These are phyloP conservation scores for Colletotrichum eremochloae DNA, from an alignment of 2,329 filamentous ascomycete species.

Conservation along the genomic window DNA sequence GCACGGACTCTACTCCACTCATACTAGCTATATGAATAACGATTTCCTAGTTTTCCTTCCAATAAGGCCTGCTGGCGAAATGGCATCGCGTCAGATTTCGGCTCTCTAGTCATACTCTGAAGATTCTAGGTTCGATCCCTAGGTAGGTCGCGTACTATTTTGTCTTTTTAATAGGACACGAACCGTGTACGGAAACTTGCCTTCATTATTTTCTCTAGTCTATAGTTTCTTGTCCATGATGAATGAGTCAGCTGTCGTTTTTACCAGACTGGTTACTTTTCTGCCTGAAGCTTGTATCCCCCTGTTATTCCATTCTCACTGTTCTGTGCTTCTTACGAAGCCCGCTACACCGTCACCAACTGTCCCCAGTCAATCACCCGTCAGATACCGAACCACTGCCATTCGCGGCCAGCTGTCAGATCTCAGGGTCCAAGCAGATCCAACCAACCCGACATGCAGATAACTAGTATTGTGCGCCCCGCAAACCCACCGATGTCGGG, in stretches of 20 bases:
- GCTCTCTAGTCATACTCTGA: constrained; percentile 34
- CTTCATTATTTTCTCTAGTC: no score
- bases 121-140: constrained; percentile 42
- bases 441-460: neutral
- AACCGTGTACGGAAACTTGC: neutral
- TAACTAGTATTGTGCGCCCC: neutral
- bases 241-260: neutral
- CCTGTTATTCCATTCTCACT: neutral
- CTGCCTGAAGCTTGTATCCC: neutral
- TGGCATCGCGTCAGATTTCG: constrained; percentile 43
- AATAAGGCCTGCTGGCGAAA: constrained; percentile 40
- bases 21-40: neutral
- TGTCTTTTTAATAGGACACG: neutral
- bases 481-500: constrained; percentile 33
- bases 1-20: accelerated
- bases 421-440: neutral
- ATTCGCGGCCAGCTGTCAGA: neutral
- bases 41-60: no score
- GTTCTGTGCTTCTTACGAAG: neutral
- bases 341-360: neutral
- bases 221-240: no score
- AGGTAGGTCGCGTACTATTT: constrained; percentile 25
- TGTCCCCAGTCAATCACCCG: neutral
- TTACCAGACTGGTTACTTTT: neutral
- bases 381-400: neutral